Conservation (phyloP, 73 alveolate genomes). For the Tetrahymena borealis region DNA sequence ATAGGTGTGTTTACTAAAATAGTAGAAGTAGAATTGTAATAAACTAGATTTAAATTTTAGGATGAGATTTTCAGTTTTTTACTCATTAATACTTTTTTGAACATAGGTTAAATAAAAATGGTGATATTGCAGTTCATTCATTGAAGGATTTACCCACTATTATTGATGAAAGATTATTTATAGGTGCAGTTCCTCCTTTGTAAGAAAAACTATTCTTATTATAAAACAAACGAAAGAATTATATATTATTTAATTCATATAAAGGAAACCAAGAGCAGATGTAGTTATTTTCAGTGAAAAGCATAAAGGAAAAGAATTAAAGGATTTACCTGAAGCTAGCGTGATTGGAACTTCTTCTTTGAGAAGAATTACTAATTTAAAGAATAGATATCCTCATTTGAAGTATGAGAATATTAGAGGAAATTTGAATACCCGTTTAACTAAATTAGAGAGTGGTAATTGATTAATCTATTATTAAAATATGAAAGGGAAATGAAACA, state of each 20-base stretch:
- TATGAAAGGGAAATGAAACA: background rate
- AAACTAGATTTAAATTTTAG: background rate
- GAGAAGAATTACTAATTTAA: conserved; percentile 51
- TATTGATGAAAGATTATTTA: conserved; percentile 4
- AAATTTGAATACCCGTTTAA: conserved; percentile 55
- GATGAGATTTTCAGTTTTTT: background rate
- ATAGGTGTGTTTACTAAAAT: conserved; percentile 57
- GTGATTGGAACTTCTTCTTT: conserved; percentile 57
- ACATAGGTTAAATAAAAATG: conserved; percentile 31
- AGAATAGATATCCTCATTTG: conserved; percentile 40
- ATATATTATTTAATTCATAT: background rate
- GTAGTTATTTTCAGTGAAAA: conserved; percentile 18
- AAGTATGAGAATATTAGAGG: conserved; percentile 48
- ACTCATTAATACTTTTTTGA: background rate
- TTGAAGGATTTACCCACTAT: conserved; percentile 66
- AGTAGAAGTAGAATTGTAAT: conserved; percentile 48
- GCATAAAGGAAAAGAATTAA: conserved; percentile 17
- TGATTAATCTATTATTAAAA: no score
- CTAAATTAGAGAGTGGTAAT: conserved; percentile 38
- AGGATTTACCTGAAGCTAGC: conserved; percentile 50
- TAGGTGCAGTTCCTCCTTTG: conserved; percentile 56
- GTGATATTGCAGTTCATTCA: conserved; percentile 64
- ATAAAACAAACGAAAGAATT: background rate
- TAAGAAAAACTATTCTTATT: background rate
- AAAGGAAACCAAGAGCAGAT: conserved; percentile 30